A percentile compares a stretch with the other conserved stretches of the same genome.
Evolutionary conservation across 495 filamentous ascomycete genomes (phyloP).

Genomic region (Sordaria brevicollis): DNA sequence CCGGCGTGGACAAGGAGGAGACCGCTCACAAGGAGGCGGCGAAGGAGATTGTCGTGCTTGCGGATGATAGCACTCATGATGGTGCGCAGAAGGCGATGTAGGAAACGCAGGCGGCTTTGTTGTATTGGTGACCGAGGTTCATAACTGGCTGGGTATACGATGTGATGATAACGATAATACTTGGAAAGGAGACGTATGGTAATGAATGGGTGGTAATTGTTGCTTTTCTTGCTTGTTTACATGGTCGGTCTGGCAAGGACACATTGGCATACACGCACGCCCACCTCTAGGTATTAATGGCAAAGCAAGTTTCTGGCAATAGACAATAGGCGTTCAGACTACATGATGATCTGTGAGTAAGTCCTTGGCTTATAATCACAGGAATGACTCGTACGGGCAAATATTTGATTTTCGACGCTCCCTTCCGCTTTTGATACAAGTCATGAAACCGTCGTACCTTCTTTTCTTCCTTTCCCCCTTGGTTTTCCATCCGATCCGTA

Average conservation of each 20-base stretch:
- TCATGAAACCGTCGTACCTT: neutral
- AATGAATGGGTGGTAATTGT: neutral
- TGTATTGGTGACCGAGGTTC: neutral
- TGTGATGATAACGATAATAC: too few species aligned
- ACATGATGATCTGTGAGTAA: too few species aligned
- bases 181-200: neutral
- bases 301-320: too few species aligned
- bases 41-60: neutral
- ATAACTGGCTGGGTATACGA: neutral
- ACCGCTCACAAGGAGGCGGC: neutral
- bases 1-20: conserved; percentile 38
- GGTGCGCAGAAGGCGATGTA: neutral
- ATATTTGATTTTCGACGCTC: neutral
- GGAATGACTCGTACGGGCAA: too few species aligned
- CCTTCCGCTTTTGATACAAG: neutral
- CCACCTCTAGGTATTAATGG: too few species aligned
- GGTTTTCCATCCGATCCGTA: neutral
- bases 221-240: neutral
- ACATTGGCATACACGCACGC: too few species aligned
- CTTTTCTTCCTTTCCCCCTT: neutral
- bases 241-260: too few species aligned
- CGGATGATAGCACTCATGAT: neutral
- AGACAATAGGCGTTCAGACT: too few species aligned
- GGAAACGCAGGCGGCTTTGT: neutral
- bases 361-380: too few species aligned